Evolutionary conservation across 1,139 yeast genomes (phyloP), one percentile per base, ranked within the genome.

Genomic region (Taphrina deformans): DNA sequence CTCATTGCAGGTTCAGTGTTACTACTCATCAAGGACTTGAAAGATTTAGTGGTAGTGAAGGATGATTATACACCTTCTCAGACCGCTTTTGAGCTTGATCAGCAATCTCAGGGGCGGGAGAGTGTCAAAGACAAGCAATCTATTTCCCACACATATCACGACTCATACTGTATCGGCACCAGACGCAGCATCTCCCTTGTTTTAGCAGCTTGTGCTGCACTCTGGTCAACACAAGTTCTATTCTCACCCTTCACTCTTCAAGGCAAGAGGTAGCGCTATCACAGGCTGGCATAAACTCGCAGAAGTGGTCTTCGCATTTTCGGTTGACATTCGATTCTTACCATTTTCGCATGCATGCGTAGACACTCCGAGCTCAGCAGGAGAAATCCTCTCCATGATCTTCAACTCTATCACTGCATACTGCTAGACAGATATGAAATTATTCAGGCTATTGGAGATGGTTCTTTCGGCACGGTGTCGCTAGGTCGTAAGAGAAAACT

Each of bases 341-440:
- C 2, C 14, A 21, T 9, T 44, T 18, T 38, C n/a, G 27, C 48
- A 44, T 44, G 48, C 27, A 44, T 44, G 48, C 27, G 27, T n/a
- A 9, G 48, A 21, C 26, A 44, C 14, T 21, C 27, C n/a, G 14
- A n/a, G 9, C 71, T 87, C 92, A 35, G 80, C 79, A 70, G 85
- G 89, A 35, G 82, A 75, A 21, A 87, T 79, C 0, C 90, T 83
- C 58, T 87, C 75, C 69, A 91, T 78, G 72, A 62, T 76, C 27
- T 51, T 23, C 27, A 21, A 2, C 55, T 58, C 45, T 31, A 81
- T 9, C 51, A 51, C 21, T 44, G 46, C 51, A 24, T 29, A 24
- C 53, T 64, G 38, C 45, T 48, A 2, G 60, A 60, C 18, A 35
- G 53, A 16, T 66, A 60, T 31, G 65, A 65, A 14, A 51, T 65